Conservation (phyloP, 768 basidiomycete species). For the Hygrophorus pudorinus region DNA sequence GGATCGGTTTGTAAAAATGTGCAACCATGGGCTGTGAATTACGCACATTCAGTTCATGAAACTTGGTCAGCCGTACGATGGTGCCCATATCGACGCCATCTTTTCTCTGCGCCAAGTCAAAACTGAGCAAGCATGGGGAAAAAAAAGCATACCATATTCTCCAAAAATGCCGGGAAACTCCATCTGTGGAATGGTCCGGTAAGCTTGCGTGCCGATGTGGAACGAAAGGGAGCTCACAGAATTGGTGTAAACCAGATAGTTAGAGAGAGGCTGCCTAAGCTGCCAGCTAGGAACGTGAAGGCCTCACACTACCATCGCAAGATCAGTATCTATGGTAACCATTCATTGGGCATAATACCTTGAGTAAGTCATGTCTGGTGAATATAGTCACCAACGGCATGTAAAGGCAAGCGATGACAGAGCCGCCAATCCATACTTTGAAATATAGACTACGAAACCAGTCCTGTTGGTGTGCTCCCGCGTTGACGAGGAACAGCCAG, state of each 20-base stretch:
- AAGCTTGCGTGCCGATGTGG: constrained; percentile 1
- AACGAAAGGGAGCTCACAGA: constrained; percentile 32
- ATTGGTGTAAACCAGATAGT: constrained; percentile 71
- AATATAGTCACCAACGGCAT: constrained; percentile 66
- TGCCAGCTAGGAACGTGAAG: constrained; percentile 59
- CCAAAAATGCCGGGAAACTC: constrained; percentile 58
- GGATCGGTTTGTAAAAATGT: background rate
- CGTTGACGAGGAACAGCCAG: constrained; percentile 76
- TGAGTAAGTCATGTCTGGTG: constrained; percentile 46
- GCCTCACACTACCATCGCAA: constrained; percentile 48
- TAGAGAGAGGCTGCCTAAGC: constrained; percentile 55
- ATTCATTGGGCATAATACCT: constrained; percentile 28
- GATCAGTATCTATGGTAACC: constrained; percentile 4
- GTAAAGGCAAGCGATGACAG: constrained; percentile 44
- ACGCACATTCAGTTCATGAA: constrained; percentile 74
- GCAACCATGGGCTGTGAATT: background rate
- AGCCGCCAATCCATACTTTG: constrained; percentile 63
- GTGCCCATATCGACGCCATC: constrained; percentile 58
- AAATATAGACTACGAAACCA: constrained; percentile 77
- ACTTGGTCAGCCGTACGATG: constrained; percentile 66
- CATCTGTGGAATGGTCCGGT: constrained; percentile 29
- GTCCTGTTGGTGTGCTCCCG: constrained; percentile 48
- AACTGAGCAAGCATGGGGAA: background rate
- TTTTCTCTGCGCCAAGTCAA: constrained; percentile 30
- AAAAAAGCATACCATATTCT: constrained; percentile 38